A percentile compares a stretch with the other conserved stretches of the same genome.
phyloP scores from a whole-genome alignment of 768 basidiomycete genomes.

The Boletus eberwhitei region DNA sequence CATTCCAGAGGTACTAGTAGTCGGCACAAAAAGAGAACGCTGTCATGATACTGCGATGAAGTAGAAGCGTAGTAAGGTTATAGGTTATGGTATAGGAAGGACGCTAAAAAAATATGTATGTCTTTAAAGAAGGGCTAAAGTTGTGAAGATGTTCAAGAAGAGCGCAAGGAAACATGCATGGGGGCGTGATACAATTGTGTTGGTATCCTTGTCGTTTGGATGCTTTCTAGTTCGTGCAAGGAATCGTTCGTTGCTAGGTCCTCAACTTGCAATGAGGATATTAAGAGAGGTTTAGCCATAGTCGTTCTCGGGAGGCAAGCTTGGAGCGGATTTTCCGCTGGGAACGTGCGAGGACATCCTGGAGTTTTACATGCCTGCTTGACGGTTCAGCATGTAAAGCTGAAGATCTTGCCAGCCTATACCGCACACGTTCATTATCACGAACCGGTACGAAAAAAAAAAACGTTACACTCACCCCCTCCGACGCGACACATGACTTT shows the following conservation, averaged over 20 bases:
- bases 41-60: conserved; percentile 6
- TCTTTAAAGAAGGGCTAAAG: background rate
- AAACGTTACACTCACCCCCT: conserved; percentile 54
- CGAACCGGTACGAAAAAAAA: background rate
- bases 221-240: conserved; percentile 29
- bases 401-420: conserved; percentile 79
- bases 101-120: background rate
- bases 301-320: background rate
- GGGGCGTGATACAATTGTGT: conserved; percentile 23
- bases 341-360: background rate
- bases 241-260: conserved; percentile 14
- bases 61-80: conserved; percentile 15
- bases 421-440: background rate
- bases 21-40: background rate
- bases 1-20: background rate
- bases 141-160: conserved; percentile 4
- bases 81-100: conserved; percentile 4
- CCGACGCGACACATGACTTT: conserved; percentile 93
- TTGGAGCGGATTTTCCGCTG: background rate
- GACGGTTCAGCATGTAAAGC: conserved; percentile 73
- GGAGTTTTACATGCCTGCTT: conserved; percentile 54
- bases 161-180: conserved; percentile 14
- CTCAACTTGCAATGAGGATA: background rate
- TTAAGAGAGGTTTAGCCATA: background rate
- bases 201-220: conserved; percentile 26